Base-by-base conservation (phyloP, 2,329 filamentous ascomycete genomes). In the Aspergillus hiratsukae region DNA sequence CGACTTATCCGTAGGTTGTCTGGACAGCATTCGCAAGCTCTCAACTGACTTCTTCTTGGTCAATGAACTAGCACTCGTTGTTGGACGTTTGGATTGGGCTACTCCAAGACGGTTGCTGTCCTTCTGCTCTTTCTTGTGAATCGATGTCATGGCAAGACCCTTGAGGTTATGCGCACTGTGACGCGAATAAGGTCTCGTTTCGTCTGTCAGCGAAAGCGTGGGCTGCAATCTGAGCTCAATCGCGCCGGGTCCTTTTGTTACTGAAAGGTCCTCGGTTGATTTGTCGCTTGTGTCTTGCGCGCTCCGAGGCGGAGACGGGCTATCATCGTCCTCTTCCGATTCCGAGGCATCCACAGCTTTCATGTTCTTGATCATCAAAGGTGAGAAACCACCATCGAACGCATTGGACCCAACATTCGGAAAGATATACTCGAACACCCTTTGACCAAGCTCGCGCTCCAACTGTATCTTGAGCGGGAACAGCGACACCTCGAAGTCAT, bases 371-470 rank as follows among this genome's bases (percentile, higher is more conserved):
- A 81, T 77, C 72, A 80, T 75, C 58, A 81, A 77, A 31, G 80
- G 79, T 17, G 79, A 81, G 61, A 81, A 80, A 3, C 75, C 75
- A 19, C 76, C 75, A 52, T 71, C 79, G 53, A 78, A 79, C 1
- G 75, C 77, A 60, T 75, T 70, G 72, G 82, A 75, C 72, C 87
- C 87, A 64, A 90, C 84, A 10, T 89, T 90, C 0, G 94, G 95
- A 78, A 99, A 99, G 64, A 99, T 91, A 74, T 99, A 99, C 75
- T 97, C 92, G 64, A 99, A 96, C 1, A 99, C 80, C 64, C 88
- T 91, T 76, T 95, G 93, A 48, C 92, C 93, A 50, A 96, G 87
- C 65, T 97, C 92, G 37, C 87, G 88, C 74, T 99, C 94, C 37
- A 99, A 80, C 71, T 99, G 94, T 23, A 99, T 87, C 73, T 91